Base-by-base conservation (phyloP, 2,329 filamentous ascomycete genomes). In the Thelonectria rubi region DNA sequence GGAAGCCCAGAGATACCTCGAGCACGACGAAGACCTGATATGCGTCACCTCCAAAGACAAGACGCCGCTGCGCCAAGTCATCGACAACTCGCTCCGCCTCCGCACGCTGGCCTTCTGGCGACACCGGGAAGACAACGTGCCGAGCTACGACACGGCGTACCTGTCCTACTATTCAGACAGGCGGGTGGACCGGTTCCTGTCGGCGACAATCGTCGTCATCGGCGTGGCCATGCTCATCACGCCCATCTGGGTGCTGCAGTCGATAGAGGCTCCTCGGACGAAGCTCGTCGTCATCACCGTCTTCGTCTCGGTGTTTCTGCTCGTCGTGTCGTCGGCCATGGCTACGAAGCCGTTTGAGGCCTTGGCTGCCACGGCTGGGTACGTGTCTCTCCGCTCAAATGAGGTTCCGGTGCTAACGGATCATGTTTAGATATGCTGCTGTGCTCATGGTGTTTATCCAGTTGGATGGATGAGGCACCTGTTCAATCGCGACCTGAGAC, bases 211-310 rank as follows among this genome's bases (percentile, higher is more conserved):
- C 20, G 55, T 70, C 2, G 7, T 37, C 0, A 39, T 75, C 7
- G 76, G 74, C 0, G 52, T 68, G 1, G 54, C 51, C 1, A 74
- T 78, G 69, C 65, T 77, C 10, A 65, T 78, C 24, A 65, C 68
- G 1, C 76, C 75, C 1, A 67, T 77, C 8, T 78, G 73, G 75
- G 69, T 74, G 6, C 61, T 78, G 8, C 58, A 70, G 24, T 59
- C 55, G 0, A 32, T 73, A 20, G 39, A 57, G 6, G 42, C 30
- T 15, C 15, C 62, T n/a, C 46, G 48, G 2, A 39, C n/a, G 8
- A 76, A 75, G 51, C 48, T 77, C 8, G 65, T 42, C 1, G 65
- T 75, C 5, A 78, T 77, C 20, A 76, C 76, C 0, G 32, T 62
- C 1, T 77, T 76, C 49, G 62, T 76, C 1, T 42, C 63, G 18